These are phyloP conservation scores for Heliosperma pusillum DNA, from an alignment of 148 eudicot species.

Conservation along the genomic window DNA sequence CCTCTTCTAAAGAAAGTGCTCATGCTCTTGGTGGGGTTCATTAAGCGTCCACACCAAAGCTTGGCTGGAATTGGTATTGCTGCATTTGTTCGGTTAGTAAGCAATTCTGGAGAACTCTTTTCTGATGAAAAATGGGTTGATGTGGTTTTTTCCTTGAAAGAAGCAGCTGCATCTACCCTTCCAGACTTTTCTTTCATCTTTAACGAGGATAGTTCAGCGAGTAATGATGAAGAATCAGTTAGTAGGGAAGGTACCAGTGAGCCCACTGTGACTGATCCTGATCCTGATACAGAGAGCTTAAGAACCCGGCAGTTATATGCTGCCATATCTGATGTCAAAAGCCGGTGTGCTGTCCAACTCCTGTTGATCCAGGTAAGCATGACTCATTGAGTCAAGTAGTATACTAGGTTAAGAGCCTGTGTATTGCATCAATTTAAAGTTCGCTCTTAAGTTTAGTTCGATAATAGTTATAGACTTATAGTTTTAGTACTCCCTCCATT, in stretches of 20 bases:
- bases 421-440: too few relatives aligned
- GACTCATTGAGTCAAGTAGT: background rate
- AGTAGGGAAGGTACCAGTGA: slow-evolving; percentile 42
- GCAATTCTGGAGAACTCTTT: slow-evolving; percentile 89
- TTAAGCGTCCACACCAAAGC: slow-evolving; percentile 95
- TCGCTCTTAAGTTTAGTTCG: too few relatives aligned
- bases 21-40: slow-evolving; percentile 79
- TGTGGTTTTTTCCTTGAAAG: slow-evolving; percentile 78
- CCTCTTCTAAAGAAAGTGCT: slow-evolving; percentile 85
- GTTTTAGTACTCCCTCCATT: too few relatives aligned
- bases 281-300: slow-evolving; percentile 45
- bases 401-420: too few relatives aligned
- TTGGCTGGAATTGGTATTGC: slow-evolving; percentile 98
- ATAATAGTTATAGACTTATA: too few relatives aligned
- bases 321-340: slow-evolving; percentile 75
- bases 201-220: slow-evolving; percentile 34
- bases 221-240: slow-evolving; percentile 45
- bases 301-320: slow-evolving; percentile 50
- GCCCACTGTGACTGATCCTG: slow-evolving; percentile 35
- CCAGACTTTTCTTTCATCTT: slow-evolving; percentile 74
- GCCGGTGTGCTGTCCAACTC: slow-evolving; percentile 89
- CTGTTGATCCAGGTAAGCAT: slow-evolving; percentile 77
- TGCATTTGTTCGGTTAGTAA: slow-evolving; percentile 91
- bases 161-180: slow-evolving; percentile 73
- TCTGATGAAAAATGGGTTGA: slow-evolving; percentile 94